phyloP scores from a whole-genome alignment of 768 basidiomycete species.

The Tricholoma sp. region DNA sequence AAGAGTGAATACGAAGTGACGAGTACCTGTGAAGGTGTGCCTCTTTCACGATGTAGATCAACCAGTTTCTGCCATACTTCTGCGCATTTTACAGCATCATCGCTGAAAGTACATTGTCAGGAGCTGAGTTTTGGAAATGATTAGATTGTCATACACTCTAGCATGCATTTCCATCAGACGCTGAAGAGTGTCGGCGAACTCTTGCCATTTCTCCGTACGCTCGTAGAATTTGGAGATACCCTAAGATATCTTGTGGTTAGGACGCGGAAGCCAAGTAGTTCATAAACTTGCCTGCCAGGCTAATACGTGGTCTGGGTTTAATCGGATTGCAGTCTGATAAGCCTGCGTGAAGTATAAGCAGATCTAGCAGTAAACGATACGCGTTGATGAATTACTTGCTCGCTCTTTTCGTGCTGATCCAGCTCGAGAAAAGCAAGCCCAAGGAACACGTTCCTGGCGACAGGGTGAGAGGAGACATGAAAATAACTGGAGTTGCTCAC shows the following conservation, averaged over 20 bases:
- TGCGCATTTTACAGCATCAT: conserved; percentile 75
- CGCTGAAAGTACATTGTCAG: conserved; percentile 32
- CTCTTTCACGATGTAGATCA: conserved; percentile 53
- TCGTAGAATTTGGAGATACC: conserved; percentile 75
- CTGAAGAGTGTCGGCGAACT: conserved; percentile 47
- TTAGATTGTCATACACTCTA: conserved; percentile 43
- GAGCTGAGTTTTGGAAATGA: not conserved
- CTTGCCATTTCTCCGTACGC: conserved; percentile 51
- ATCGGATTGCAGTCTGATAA: conserved; percentile 71
- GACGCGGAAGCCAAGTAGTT: conserved; percentile 7
- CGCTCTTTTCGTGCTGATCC: conserved; percentile 65
- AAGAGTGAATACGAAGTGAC: conserved; percentile 1
- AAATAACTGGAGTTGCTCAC: conserved; percentile 40
- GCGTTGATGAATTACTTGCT: conserved; percentile 58
- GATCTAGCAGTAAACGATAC: not conserved
- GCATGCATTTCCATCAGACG: conserved; percentile 55
- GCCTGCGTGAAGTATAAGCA: conserved; percentile 38
- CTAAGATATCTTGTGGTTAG: conserved; percentile 29
- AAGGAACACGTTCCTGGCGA: conserved; percentile 73
- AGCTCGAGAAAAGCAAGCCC: conserved; percentile 78
- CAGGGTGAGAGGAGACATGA: not conserved
- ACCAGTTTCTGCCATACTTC: conserved; percentile 78
- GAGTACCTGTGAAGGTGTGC: conserved; percentile 44
- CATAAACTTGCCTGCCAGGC: conserved; percentile 73
- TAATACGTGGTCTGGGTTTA: conserved; percentile 64